Base-by-base conservation (phyloP, 192 early-diverging fungal genomes). In the Coemansia sp. region DNA sequence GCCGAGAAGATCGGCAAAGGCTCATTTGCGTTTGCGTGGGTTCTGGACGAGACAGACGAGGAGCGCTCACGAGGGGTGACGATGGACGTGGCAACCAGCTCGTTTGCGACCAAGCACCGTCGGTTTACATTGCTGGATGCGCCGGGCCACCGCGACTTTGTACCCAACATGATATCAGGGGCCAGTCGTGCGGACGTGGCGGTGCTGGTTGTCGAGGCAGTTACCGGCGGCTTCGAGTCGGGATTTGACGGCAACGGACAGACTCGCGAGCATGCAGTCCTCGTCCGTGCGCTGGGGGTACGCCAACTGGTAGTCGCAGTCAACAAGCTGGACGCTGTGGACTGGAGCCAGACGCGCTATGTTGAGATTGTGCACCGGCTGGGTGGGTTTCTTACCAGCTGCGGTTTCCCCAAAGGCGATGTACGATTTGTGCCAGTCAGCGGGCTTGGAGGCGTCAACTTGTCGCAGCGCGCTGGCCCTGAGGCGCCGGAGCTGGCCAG, bases 141-240 rank as follows among this genome's bases (percentile, higher is more conserved):
- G 3, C 97, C 97, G 3, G 97, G 97, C 4, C 97, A 99, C 67
- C 84, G 92, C 22, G 97, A 99, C 78, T 99, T 99, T 76, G 90
- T 99, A 54, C 96, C 97, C n/a, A 95, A 96, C 70, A 98, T 99
- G 96, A 97, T 99, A 64, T 89, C 90, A 2, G 97, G 97, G 5
- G 93, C 97, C 5, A 70, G 77, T 14, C 75, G 92, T 82, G 97
- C 97, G 0, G 97, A 99, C 85, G 95, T 90, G 16, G 94, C 95
- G 0, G 83, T 98, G 10, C 82, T 99, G 31, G 97, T 98, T 8
- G 90, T 97, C 6, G 95, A 97, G 69, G 86, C 91, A 4, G 85
- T 89, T 0, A 85, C 82, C 0, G 95, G 95, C 31, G 95, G 90
- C 56, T 98, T 99, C 71, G 97, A 99, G 70, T 83, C 93, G 5